Conservation (phyloP, 208 protist species). For the Leishmania aethiopica region DNA sequence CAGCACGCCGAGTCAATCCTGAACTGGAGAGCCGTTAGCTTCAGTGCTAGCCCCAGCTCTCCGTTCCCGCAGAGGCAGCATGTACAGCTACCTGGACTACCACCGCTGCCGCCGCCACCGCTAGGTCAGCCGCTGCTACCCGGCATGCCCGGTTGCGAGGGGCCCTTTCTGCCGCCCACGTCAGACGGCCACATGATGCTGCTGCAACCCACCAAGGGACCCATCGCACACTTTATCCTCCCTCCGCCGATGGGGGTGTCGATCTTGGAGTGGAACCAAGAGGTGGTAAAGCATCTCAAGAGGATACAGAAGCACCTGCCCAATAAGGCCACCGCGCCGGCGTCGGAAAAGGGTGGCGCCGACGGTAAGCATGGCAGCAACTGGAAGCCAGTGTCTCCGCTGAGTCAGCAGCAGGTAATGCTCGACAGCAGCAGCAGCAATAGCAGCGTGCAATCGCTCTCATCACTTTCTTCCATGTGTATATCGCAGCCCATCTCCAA, state of each 20-base stretch:
- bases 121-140: conserved; percentile 38
- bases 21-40: neutral
- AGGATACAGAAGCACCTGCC: conserved; percentile 11
- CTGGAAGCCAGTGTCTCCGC: neutral
- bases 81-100: conserved; percentile 35
- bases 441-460: neutral
- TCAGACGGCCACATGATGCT: conserved; percentile 13
- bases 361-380: conserved; percentile 6
- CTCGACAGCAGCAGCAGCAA: neutral
- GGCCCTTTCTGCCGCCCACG: conserved; percentile 41
- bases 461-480: neutral
- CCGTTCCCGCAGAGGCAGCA: neutral
- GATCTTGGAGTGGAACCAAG: conserved; percentile 41
- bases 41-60: conserved; percentile 2
- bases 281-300: conserved; percentile 24
- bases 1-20: conserved; percentile 41
- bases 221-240: conserved; percentile 34
- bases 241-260: conserved; percentile 42
- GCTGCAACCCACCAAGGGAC: conserved; percentile 23
- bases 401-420: neutral
- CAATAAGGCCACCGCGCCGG: neutral
- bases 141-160: conserved; percentile 57
- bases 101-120: conserved; percentile 34
- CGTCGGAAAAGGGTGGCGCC: neutral
- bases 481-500: neutral